A percentile compares a stretch with the other conserved stretches of the same genome.
These are phyloP conservation scores for Debaryomyces castellii DNA, from an alignment of 805 yeast genomes.

Conservation along the genomic window DNA sequence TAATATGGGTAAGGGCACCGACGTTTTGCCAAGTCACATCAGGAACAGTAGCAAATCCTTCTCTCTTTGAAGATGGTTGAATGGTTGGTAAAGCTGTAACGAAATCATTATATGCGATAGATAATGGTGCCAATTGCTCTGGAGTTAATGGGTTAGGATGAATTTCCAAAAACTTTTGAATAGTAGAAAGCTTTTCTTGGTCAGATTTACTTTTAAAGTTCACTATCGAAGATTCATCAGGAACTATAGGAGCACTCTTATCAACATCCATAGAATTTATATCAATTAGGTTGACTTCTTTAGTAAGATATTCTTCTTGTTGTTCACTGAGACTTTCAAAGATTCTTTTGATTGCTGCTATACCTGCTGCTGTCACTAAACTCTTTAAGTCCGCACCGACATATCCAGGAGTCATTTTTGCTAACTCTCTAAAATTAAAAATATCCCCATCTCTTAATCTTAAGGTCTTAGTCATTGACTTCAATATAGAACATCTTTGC, in stretches of 20 bases:
- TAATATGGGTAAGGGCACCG: constrained; percentile 78
- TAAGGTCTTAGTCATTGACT: constrained; percentile 67
- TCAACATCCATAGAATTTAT: constrained; percentile 36
- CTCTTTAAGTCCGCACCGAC: constrained; percentile 98
- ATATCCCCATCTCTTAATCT: constrained; percentile 57
- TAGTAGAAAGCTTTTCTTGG: constrained; percentile 51
- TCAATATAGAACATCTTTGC: constrained; percentile 72
- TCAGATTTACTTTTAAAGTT: constrained; percentile 36
- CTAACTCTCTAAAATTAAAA: constrained; percentile 70
- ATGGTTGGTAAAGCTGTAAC: constrained; percentile 82
- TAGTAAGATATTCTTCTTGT: constrained; percentile 23
- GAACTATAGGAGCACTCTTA: constrained; percentile 5
- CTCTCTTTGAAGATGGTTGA: constrained; percentile 97
- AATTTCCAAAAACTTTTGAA: constrained; percentile 65
- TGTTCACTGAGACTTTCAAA: constrained; percentile 59
- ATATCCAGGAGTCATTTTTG: constrained; percentile 94
- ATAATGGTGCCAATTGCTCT: constrained; percentile 72
- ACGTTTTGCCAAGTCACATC: constrained; percentile 95
- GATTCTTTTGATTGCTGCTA: constrained; percentile 88
- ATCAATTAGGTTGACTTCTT: constrained; percentile 3
- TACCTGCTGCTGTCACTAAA: constrained; percentile 91
- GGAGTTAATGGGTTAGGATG: constrained; percentile 80
- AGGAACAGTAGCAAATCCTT: constrained; percentile 98
- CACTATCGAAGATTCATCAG: constrained; percentile 11
- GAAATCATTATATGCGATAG: constrained; percentile 80